phyloP scores from a whole-genome alignment of 2,329 filamentous ascomycete species.

The Seiridium cupressi region DNA sequence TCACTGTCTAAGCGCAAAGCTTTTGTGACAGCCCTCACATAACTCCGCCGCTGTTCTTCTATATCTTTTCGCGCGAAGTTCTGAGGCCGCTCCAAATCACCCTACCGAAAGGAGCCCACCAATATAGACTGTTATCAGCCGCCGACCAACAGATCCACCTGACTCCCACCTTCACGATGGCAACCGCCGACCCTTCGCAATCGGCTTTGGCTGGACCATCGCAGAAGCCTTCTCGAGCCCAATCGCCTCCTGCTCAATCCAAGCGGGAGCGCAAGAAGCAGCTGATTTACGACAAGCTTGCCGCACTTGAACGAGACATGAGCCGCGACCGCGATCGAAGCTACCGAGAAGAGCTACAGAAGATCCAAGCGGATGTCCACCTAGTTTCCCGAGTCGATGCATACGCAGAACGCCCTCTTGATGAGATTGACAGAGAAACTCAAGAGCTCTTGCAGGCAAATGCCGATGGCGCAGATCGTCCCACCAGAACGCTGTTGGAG shows the following conservation, averaged over 20 bases:
- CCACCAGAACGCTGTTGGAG: conserved; percentile 59
- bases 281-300: conserved; percentile 75
- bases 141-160: not conserved
- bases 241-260: conserved; percentile 42
- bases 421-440: conserved; percentile 42
- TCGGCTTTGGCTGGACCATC: conserved; percentile 2
- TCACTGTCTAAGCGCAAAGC: too few species aligned
- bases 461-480: conserved; percentile 32
- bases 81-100: too few species aligned
- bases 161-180: conserved; percentile 1
- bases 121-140: not conserved
- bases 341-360: conserved; percentile 86
- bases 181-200: conserved; percentile 5
- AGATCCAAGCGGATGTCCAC: conserved; percentile 64
- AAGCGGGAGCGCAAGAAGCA: conserved; percentile 91
- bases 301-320: conserved; percentile 74
- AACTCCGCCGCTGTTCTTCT: too few species aligned
- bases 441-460: conserved; percentile 32
- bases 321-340: conserved; percentile 76
- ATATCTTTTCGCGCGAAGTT: too few species aligned
- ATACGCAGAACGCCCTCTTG: conserved; percentile 55
- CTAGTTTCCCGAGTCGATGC: conserved; percentile 66
- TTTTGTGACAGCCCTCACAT: too few species aligned
- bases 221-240: not conserved
- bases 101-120: not conserved